phyloP scores from a whole-genome alignment of 2,329 filamentous ascomycete genomes.

The Leptographium procerum region DNA sequence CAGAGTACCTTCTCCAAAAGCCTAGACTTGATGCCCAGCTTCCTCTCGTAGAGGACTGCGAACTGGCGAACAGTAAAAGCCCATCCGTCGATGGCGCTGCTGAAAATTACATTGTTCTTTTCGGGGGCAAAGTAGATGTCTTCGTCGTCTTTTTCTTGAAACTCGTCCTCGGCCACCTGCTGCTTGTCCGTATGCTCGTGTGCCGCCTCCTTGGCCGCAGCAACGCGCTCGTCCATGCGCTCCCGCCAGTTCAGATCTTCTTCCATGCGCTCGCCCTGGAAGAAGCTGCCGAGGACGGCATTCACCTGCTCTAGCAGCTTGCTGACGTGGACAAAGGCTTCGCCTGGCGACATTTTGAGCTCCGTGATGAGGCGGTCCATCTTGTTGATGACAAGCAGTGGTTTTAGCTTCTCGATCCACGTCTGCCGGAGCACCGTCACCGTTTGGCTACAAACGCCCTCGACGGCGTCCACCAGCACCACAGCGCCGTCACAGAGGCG shows the following conservation, averaged over 20 bases:
- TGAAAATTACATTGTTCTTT: constrained; percentile 98
- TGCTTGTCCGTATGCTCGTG: constrained; percentile 45
- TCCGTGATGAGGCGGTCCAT: constrained; percentile 93
- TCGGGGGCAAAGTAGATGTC: constrained; percentile 97
- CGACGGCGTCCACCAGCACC: constrained; percentile 89
- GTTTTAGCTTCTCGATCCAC: constrained; percentile 92
- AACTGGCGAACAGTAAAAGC: constrained; percentile 95
- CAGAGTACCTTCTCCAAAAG: constrained; percentile 88
- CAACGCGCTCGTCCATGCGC: constrained; percentile 75
- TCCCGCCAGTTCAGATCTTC: constrained; percentile 95
- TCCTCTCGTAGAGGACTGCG: constrained; percentile 87
- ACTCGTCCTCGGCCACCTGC: constrained; percentile 59
- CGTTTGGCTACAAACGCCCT: constrained; percentile 96
- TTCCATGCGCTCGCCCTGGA: constrained; percentile 96
- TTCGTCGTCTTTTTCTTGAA: constrained; percentile 87
- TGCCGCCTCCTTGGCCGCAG: constrained; percentile 36
- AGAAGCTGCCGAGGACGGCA: constrained; percentile 93
- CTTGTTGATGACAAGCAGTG: constrained; percentile 93
- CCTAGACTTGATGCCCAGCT: constrained; percentile 83
- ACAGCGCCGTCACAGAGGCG: constrained; percentile 89
- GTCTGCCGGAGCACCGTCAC: constrained; percentile 91
- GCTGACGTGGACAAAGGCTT: constrained; percentile 81
- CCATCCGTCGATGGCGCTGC: constrained; percentile 97
- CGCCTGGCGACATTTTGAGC: constrained; percentile 79
- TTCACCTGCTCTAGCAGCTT: constrained; percentile 94